phyloP scores from a whole-genome alignment of 2,329 filamentous ascomycete genomes.

The Colletotrichum noveboracense region DNA sequence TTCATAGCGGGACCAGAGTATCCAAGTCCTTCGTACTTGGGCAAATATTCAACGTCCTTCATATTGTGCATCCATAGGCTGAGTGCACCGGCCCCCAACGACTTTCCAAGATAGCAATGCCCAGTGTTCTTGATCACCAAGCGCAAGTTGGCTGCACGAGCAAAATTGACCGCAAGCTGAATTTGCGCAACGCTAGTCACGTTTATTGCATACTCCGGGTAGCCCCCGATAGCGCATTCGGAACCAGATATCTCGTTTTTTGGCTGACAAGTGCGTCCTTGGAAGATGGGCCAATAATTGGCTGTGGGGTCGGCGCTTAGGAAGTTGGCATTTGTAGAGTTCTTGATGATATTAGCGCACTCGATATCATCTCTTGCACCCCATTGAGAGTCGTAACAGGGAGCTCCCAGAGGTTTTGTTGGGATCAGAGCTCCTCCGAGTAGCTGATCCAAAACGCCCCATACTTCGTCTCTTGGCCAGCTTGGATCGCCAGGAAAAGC shows the following conservation, averaged over 20 bases:
- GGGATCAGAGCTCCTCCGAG: neutral
- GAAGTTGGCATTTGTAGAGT: neutral
- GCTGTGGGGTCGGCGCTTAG: neutral
- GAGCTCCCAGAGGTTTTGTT: neutral
- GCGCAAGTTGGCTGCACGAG: slow-evolving; percentile 43
- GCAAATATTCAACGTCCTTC: neutral
- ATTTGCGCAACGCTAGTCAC: slow-evolving; percentile 28
- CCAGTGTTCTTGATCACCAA: slow-evolving; percentile 45
- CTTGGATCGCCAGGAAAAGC: neutral
- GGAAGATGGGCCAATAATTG: neutral
- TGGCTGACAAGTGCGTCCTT: neutral
- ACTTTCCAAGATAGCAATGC: slow-evolving; percentile 26
- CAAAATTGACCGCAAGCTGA: slow-evolving; percentile 43
- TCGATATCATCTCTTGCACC: neutral
- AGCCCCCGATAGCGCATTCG: neutral
- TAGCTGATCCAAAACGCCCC: neutral
- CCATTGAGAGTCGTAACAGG: neutral
- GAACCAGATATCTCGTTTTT: neutral
- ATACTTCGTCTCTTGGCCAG: neutral
- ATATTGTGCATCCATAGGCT: neutral
- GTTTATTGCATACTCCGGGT: neutral
- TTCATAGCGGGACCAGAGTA: neutral
- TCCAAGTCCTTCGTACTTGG: neutral
- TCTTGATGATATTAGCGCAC: neutral
- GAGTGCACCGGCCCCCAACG: neutral